A percentile compares a stretch with the other conserved stretches of the same genome.
Conservation (phyloP, 352 stramenopile genomes). For the Globisporangium iwayamae region DNA sequence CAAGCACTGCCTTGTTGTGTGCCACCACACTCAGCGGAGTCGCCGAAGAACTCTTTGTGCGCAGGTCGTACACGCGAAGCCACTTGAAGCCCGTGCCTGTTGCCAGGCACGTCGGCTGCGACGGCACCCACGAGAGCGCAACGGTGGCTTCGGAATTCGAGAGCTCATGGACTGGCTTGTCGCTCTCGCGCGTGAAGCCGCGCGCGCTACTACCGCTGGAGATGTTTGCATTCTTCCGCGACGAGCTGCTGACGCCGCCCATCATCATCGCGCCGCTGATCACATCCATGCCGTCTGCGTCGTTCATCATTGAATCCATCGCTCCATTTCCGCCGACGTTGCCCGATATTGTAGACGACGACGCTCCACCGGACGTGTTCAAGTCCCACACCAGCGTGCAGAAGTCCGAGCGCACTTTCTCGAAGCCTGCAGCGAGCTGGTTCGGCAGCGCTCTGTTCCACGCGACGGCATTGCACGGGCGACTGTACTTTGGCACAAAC, state of each 20-base stretch:
- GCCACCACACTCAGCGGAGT: slow-evolving; percentile 79
- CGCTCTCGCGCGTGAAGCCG: slow-evolving; percentile 28
- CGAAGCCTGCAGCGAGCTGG: slow-evolving; percentile 78
- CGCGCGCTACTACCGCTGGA: slow-evolving; percentile 12
- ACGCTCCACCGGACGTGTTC: slow-evolving; percentile 32
- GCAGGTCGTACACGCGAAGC: slow-evolving; percentile 81
- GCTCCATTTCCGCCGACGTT: slow-evolving; percentile 18
- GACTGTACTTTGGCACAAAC: slow-evolving; percentile 78
- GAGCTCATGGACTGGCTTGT: slow-evolving; percentile 73
- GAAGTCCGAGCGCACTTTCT: slow-evolving; percentile 85
- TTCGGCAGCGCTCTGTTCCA: slow-evolving; percentile 78
- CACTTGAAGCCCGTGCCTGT: slow-evolving; percentile 87
- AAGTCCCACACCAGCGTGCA: slow-evolving; percentile 86
- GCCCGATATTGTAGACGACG: slow-evolving; percentile 16
- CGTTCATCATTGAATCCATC: slow-evolving; percentile 27
- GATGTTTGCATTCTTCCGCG: slow-evolving; percentile 16
- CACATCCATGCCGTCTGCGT: slow-evolving; percentile 22
- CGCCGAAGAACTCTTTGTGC: slow-evolving; percentile 32
- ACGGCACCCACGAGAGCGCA: slow-evolving; percentile 79
- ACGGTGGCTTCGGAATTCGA: slow-evolving; percentile 83
- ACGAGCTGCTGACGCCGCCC: slow-evolving; percentile 2
- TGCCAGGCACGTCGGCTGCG: slow-evolving; percentile 73
- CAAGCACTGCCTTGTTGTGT: slow-evolving; percentile 82
- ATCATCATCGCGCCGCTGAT: slow-evolving; percentile 20
- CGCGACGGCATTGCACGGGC: slow-evolving; percentile 77